phyloP scores from a whole-genome alignment of 2,329 filamentous ascomycete genomes.

The Xylaria hypoxylon region DNA sequence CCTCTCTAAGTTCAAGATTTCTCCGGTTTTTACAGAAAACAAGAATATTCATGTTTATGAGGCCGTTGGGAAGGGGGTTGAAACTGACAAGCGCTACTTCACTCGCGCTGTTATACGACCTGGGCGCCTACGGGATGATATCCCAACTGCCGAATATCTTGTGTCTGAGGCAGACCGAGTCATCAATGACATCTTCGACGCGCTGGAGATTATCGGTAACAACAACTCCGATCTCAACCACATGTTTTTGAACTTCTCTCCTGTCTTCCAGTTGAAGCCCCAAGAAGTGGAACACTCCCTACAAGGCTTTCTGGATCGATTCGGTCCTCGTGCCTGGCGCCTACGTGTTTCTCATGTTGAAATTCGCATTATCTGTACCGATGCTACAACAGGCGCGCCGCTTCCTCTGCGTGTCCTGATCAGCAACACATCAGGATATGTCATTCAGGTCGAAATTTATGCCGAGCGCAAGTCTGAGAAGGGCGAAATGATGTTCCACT shows the following conservation, averaged over 20 bases:
- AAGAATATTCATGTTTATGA: conserved; percentile 99
- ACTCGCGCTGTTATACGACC: conserved; percentile 95
- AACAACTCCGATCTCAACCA: conserved; percentile 99
- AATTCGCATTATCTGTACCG: conserved; percentile 98
- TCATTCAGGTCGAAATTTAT: conserved; percentile 97
- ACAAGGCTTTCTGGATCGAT: conserved; percentile 94
- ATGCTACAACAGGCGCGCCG: conserved; percentile 82
- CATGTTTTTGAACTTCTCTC: conserved; percentile 99
- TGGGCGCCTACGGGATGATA: conserved; percentile 94
- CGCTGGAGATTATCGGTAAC: conserved; percentile 97
- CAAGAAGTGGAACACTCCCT: conserved; percentile 92
- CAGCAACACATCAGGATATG: conserved; percentile 97
- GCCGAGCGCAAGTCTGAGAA: conserved; percentile 98
- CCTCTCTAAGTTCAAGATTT: conserved; percentile 96
- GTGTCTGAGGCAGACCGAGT: conserved; percentile 96
- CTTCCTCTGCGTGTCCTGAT: conserved; percentile 96
- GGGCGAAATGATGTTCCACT: conserved; percentile 98
- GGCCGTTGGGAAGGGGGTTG: conserved; percentile 91
- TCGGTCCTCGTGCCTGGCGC: conserved; percentile 93
- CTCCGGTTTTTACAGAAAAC: conserved; percentile 98
- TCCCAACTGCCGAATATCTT: conserved; percentile 97
- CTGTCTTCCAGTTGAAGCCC: conserved; percentile 92
- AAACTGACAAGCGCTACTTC: conserved; percentile 98
- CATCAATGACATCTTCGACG: conserved; percentile 97
- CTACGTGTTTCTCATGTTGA: conserved; percentile 97